phyloP scores from a whole-genome alignment of 1,284 basidiomycete species.

The Schizopora paradoxa region DNA sequence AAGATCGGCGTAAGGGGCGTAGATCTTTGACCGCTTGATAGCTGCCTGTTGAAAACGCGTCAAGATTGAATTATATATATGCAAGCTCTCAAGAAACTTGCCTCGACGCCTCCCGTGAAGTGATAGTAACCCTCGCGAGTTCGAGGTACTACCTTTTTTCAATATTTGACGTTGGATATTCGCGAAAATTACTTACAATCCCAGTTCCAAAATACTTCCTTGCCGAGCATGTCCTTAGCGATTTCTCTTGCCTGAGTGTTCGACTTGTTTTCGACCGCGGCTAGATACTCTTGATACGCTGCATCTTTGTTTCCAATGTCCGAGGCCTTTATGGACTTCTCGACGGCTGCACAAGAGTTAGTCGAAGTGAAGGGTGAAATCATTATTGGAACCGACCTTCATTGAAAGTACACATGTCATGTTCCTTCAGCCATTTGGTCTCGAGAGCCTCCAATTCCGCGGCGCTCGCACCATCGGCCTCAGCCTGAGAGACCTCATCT shows the following conservation, averaged over 20 bases:
- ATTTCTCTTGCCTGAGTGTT: conserved; percentile 69
- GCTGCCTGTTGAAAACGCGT: conserved; percentile 45
- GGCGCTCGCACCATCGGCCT: conserved; percentile 60
- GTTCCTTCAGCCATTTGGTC: conserved; percentile 68
- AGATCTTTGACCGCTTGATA: conserved; percentile 76
- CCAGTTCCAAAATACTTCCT: conserved; percentile 80
- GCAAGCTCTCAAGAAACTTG: conserved; percentile 21
- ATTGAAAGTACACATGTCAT: conserved; percentile 78
- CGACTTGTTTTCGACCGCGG: conserved; percentile 61
- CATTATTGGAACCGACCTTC: conserved; percentile 47
- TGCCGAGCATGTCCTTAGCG: conserved; percentile 69
- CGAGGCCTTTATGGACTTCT: conserved; percentile 45
- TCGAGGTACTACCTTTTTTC: conserved; percentile 63
- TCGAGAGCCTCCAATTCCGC: conserved; percentile 74
- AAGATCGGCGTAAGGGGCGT: conserved; percentile 79
- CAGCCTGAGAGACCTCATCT: conserved; percentile 72
- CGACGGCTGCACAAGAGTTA: conserved; percentile 44
- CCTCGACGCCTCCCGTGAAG: conserved; percentile 77
- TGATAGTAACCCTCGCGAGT: conserved; percentile 93
- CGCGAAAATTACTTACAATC: conserved; percentile 53
- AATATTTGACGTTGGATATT: background rate
- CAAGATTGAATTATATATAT: conserved; percentile 3
- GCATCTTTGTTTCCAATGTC: conserved; percentile 49
- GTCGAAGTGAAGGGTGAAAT: background rate
- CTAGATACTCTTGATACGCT: conserved; percentile 55